phyloP scores from a whole-genome alignment of 2,329 filamentous ascomycete species.

The Graphilbum ipis-grandicollis region DNA sequence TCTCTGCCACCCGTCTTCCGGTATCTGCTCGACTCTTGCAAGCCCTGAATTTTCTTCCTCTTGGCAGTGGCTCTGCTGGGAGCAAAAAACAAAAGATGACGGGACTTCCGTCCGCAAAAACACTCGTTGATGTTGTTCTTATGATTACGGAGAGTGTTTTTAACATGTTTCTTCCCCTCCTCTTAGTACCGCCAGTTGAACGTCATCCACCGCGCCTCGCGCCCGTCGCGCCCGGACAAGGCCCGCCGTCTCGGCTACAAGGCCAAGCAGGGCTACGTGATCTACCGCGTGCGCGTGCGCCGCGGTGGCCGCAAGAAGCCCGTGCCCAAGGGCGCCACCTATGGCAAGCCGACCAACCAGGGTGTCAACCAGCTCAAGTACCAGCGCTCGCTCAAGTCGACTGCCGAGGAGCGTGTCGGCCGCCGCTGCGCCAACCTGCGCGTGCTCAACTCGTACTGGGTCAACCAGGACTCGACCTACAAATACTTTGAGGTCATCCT shows the following conservation, averaged over 20 bases:
- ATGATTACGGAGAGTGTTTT: constrained; percentile 7
- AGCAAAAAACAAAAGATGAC: background rate
- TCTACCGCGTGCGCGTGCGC: constrained; percentile 98
- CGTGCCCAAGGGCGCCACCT: constrained; percentile 94
- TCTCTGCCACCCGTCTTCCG: no score
- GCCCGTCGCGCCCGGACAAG: constrained; percentile 98
- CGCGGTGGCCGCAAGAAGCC: constrained; percentile 98
- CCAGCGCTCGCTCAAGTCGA: constrained; percentile 95
- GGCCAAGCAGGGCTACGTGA: constrained; percentile 99
- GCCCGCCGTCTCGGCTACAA: constrained; percentile 99
- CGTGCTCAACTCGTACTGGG: constrained; percentile 99
- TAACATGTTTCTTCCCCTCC: constrained; percentile 29
- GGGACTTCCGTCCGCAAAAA: constrained; percentile 44
- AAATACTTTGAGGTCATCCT: constrained; percentile 99
- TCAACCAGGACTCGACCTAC: constrained; percentile 99
- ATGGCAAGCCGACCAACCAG: constrained; percentile 99
- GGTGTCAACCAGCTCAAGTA: constrained; percentile 99
- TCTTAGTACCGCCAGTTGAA: constrained; percentile 98
- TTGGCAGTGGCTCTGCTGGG: no score
- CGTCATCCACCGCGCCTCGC: constrained; percentile 97
- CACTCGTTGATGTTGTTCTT: constrained; percentile 89
- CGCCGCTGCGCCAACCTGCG: constrained; percentile 97
- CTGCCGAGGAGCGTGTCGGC: constrained; percentile 98
- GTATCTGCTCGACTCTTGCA: no score
- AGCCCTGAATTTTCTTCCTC: no score